Evolutionary conservation across 805 yeast genomes (phyloP).

Genomic region (Cyberlindnera amylophila): DNA sequence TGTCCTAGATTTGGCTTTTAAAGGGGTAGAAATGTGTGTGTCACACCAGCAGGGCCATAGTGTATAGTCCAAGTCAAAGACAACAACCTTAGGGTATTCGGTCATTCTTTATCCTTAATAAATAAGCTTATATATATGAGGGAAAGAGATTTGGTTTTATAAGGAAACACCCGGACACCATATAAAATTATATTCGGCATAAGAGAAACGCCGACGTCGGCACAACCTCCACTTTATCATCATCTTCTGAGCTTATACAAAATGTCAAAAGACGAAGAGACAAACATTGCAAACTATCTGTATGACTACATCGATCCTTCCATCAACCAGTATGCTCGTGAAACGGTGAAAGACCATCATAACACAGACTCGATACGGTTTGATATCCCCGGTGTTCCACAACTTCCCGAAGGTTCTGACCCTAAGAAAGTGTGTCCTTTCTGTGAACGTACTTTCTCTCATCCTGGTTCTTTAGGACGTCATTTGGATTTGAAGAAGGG

Average conservation of each 20-base stretch:
- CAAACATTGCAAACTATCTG: conserved; percentile 7
- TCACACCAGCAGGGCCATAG: conserved; percentile 86
- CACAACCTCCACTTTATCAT: neutral
- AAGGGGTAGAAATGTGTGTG: conserved; percentile 60
- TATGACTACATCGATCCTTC: conserved; percentile 11
- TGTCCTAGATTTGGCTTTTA: conserved; percentile 34
- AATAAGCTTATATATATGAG: too few relatives aligned
- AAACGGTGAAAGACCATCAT: neutral
- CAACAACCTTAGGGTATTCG: conserved; percentile 48
- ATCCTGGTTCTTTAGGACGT: conserved; percentile 57
- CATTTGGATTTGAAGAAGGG: conserved; percentile 58
- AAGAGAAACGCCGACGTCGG: neutral
- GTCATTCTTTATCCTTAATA: too few relatives aligned
- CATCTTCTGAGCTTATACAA: too few relatives aligned
- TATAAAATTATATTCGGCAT: neutral
- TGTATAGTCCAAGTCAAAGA: conserved; percentile 74
- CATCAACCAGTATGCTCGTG: neutral
- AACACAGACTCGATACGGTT: conserved; percentile 10
- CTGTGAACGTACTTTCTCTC: conserved; percentile 51
- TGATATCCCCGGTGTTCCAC: conserved; percentile 19
- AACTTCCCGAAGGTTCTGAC: conserved; percentile 29
- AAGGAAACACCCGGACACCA: neutral
- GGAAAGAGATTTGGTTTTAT: too few relatives aligned
- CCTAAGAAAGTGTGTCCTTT: conserved; percentile 41
- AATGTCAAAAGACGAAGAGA: conserved; percentile 1